These are phyloP conservation scores for Schizopora paradoxa DNA, from an alignment of 1,284 basidiomycete species.

Conservation along the genomic window DNA sequence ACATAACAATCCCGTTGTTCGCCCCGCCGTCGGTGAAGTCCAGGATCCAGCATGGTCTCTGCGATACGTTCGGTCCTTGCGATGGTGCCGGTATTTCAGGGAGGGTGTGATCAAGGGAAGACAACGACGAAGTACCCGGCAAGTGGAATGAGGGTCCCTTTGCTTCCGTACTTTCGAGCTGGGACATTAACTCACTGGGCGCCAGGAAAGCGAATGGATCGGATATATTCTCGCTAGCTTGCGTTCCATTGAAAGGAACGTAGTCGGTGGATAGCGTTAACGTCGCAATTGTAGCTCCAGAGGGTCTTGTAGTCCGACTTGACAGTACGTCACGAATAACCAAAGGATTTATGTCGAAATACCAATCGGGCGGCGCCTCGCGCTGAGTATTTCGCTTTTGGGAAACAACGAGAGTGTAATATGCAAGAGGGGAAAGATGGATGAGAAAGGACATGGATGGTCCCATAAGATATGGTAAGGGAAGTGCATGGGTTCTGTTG, in stretches of 20 bases:
- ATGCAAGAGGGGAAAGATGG: conserved; percentile 60
- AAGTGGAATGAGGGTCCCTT: conserved; percentile 22
- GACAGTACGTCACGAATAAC: conserved; percentile 45
- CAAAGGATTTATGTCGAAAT: conserved; percentile 47
- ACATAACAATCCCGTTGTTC: conserved; percentile 56
- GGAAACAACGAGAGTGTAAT: conserved; percentile 52
- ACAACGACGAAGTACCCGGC: conserved; percentile 10
- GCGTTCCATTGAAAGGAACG: not conserved
- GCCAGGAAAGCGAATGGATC: too few species aligned
- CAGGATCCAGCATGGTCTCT: conserved; percentile 50
- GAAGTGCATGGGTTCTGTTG: conserved; percentile 56
- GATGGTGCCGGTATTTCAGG: conserved; percentile 33
- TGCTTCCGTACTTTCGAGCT: conserved; percentile 12
- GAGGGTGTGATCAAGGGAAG: conserved; percentile 9
- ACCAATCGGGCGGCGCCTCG: conserved; percentile 22
- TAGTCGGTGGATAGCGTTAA: conserved; percentile 43
- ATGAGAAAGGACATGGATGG: conserved; percentile 69
- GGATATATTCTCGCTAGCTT: not conserved
- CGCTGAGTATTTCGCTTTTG: conserved; percentile 9
- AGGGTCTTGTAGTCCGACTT: conserved; percentile 27
- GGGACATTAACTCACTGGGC: conserved; percentile 22
- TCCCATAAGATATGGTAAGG: conserved; percentile 58
- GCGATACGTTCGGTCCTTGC: conserved; percentile 29
- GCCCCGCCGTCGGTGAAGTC: conserved; percentile 61
- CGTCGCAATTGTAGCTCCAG: conserved; percentile 53